Evolutionary conservation across 2,329 filamentous ascomycete species (phyloP).

Genomic region (Furcasterigmium furcatum): DNA sequence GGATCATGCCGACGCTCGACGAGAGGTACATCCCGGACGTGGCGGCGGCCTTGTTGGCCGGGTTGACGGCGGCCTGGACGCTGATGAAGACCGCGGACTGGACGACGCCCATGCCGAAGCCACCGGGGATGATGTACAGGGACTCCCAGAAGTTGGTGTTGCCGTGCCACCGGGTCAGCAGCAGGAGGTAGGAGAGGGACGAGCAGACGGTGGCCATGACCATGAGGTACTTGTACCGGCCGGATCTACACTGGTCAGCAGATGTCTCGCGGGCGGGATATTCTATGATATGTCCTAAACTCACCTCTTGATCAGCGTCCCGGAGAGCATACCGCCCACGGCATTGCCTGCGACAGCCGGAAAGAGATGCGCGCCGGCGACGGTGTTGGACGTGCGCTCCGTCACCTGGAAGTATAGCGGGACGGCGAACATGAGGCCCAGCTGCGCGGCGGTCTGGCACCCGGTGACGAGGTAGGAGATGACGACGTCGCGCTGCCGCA

Average conservation of each 20-base stretch:
- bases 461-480: conserved; percentile 47
- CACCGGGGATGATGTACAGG: conserved; percentile 48
- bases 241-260: conserved; percentile 38
- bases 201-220: conserved; percentile 47
- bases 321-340: conserved; percentile 57
- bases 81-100: conserved; percentile 37
- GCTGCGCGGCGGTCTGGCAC: conserved; percentile 54
- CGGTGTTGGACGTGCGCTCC: conserved; percentile 49
- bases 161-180: conserved; percentile 57
- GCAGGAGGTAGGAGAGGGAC: conserved; percentile 45
- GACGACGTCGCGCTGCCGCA: conserved; percentile 48
- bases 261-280: neutral
- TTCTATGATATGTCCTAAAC: conserved; percentile 1
- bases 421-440: conserved; percentile 52
- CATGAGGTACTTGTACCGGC: conserved; percentile 54
- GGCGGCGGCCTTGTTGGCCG: conserved; percentile 31
- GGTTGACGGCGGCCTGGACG: conserved; percentile 33
- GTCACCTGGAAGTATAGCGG: conserved; percentile 70
- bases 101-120: conserved; percentile 34
- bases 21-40: conserved; percentile 35
- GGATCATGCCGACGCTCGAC: conserved; percentile 27
- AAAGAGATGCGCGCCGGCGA: conserved; percentile 58
- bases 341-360: conserved; percentile 67
- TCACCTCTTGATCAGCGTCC: conserved; percentile 48
- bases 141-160: conserved; percentile 51